Conservation (phyloP, 805 yeast species). For the Saturnispora zaruensis region DNA sequence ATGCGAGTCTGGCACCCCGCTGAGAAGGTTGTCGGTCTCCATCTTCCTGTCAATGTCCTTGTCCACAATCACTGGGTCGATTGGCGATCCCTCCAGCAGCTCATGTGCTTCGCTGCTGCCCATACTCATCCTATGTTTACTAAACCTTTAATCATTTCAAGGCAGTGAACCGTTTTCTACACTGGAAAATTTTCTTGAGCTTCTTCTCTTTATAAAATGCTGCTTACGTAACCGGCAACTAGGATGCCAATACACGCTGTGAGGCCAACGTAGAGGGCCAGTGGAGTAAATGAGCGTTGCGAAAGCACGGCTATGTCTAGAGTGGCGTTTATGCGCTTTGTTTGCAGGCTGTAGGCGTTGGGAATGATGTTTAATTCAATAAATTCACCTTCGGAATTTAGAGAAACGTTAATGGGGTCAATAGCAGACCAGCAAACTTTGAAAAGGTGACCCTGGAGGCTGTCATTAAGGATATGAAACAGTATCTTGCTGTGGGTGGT, state of each 20-base stretch:
- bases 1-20: neutral
- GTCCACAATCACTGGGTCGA: neutral
- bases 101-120: neutral
- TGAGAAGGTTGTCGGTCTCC: slow-evolving; percentile 4
- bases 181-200: neutral
- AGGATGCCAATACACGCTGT: neutral
- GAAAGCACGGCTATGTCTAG: neutral
- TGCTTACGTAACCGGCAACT: neutral
- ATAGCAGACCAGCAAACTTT: slow-evolving; percentile 24
- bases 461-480: neutral
- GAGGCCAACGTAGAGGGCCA: neutral
- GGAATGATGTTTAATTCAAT: neutral
- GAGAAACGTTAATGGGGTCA: slow-evolving; percentile 16
- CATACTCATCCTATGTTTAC: neutral
- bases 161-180: slow-evolving; percentile 4
- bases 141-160: neutral
- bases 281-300: neutral
- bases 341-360: neutral
- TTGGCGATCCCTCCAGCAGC: neutral
- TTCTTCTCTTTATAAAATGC: neutral
- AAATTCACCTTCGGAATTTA: neutral
- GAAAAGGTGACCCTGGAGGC: neutral
- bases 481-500: neutral
- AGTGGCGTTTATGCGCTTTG: neutral
- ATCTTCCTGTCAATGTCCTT: neutral